Conservation (phyloP, 2,329 filamentous ascomycete genomes). For the Alternaria alternata region DNA sequence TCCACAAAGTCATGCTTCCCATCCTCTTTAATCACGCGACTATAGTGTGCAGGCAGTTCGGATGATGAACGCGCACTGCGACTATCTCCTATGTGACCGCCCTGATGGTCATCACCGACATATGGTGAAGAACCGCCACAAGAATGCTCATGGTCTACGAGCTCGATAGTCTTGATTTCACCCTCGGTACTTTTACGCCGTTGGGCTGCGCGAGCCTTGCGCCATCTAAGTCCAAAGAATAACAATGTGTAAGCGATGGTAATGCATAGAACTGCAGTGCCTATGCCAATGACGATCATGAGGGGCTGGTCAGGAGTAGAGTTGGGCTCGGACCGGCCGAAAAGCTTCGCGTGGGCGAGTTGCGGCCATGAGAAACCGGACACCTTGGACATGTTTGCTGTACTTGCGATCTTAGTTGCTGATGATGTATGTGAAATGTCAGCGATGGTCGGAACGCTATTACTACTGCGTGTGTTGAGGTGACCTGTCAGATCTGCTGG, state of each 20-base stretch:
- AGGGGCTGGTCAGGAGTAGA: neutral
- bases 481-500: neutral
- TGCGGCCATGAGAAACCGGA: neutral
- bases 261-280: neutral
- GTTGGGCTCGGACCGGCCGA: neutral
- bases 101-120: neutral
- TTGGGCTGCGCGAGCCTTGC: neutral
- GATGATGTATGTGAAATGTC: neutral
- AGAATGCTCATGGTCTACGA: neutral
- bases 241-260: neutral
- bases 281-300: neutral
- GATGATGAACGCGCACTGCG: neutral
- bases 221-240: neutral
- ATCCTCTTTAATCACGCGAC: neutral
- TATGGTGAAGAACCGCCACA: neutral
- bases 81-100: neutral
- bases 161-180: neutral
- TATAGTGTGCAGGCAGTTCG: neutral
- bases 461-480: neutral
- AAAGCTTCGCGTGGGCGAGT: neutral
- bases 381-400: neutral
- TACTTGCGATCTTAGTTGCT: neutral
- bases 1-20: neutral
- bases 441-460: neutral
- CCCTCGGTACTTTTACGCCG: neutral